Evolutionary conservation across 805 yeast species (phyloP).

Genomic region (Wickerhamiella azyma): DNA sequence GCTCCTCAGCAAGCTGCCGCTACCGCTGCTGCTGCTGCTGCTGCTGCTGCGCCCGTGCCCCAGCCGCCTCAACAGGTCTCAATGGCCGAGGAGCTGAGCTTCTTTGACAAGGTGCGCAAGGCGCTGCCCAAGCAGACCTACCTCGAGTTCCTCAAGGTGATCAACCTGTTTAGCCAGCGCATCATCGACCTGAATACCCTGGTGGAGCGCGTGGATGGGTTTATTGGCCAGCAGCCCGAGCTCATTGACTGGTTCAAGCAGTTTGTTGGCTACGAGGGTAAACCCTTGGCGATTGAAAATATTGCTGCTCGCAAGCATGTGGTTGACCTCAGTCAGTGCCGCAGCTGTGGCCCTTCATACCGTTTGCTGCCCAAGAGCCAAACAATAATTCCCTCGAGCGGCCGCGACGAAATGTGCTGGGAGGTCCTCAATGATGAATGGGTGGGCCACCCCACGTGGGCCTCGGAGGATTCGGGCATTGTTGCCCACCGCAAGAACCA

Average conservation of each 20-base stretch:
- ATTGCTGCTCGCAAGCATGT: constrained; percentile 80
- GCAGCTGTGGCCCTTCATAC: constrained; percentile 91
- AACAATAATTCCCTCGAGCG: constrained; percentile 93
- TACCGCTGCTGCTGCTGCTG: no score
- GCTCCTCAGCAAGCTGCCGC: no score
- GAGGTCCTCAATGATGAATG: constrained; percentile 96
- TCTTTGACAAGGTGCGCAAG: constrained; percentile 85
- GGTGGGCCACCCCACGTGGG: constrained; percentile 99
- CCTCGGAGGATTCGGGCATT: constrained; percentile 96
- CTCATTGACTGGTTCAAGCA: constrained; percentile 81
- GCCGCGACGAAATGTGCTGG: constrained; percentile 99
- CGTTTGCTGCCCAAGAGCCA: constrained; percentile 86
- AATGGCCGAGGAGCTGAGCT: constrained; percentile 70
- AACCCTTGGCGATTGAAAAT: constrained; percentile 77
- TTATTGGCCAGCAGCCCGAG: constrained; percentile 68
- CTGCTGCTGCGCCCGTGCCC: no score
- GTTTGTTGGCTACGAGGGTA: constrained; percentile 79
- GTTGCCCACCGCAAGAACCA: constrained; percentile 98
- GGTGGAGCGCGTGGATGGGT: constrained; percentile 72
- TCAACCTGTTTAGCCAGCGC: constrained; percentile 81
- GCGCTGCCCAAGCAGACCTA: constrained; percentile 79
- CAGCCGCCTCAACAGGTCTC: constrained; percentile 41
- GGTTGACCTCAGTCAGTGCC: constrained; percentile 76
- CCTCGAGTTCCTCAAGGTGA: constrained; percentile 78
- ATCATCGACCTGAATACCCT: constrained; percentile 71